Evolutionary conservation across 164 flowering plant genomes (phyloP).

Genomic region (Platanus orientalis): DNA sequence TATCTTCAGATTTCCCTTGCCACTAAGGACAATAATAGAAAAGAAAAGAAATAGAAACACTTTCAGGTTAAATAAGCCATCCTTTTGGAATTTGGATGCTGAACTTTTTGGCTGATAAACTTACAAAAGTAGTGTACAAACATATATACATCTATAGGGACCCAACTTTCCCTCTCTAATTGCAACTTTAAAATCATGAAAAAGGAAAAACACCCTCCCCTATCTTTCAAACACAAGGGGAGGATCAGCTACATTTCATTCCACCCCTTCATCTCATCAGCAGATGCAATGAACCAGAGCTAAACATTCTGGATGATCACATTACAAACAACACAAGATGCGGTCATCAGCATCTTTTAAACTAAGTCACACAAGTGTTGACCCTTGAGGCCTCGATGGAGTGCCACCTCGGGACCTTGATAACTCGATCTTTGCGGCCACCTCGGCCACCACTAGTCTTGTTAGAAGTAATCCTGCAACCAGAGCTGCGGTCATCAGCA

Average conservation of each 20-base stretch:
- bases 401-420: constrained; percentile 23
- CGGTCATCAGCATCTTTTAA: neutral
- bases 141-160: too few species aligned
- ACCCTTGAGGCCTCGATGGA: constrained; percentile 9
- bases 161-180: neutral
- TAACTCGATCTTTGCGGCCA: constrained; percentile 43
- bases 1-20: too few species aligned
- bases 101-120: too few species aligned
- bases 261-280: constrained; percentile 9
- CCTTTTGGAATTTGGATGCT: too few species aligned
- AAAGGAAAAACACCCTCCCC: neutral
- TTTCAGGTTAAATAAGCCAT: too few species aligned
- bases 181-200: neutral
- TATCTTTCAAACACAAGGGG: constrained; percentile 1
- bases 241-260: constrained; percentile 1
- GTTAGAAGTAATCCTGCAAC: constrained; percentile 67
- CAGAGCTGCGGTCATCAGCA: constrained; percentile 67
- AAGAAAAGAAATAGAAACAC: too few species aligned
- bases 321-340: neutral
- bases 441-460: constrained; percentile 56
- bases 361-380: constrained; percentile 19
- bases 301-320: neutral
- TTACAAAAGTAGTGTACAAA: too few species aligned
- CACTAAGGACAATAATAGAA: too few species aligned
- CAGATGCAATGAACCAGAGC: constrained; percentile 3